Evolutionary conservation across 179 eudicot species (phyloP), one percentile per base, ranked within the genome.

Genomic region (Spergularia azorica): DNA sequence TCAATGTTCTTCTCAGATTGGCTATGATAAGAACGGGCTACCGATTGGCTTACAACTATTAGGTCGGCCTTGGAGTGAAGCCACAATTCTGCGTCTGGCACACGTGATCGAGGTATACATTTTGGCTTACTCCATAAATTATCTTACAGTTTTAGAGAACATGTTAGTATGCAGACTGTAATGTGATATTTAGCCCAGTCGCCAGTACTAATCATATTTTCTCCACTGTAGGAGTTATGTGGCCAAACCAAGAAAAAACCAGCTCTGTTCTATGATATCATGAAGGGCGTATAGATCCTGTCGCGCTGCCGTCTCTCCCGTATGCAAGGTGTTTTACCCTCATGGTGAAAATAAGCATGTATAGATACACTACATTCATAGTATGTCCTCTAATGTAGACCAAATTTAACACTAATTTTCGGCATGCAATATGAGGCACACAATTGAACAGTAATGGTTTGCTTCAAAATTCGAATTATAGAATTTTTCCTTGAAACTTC

Each of bases 1-100:
- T 38, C 56, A 5, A 14, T 15, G 16, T 60, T 46, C 0, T 41
- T 63, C 74, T 68, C 87, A 95, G 99, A 88, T 95, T 79, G 99
- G 99, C 20, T 95, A 91, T 62, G 98, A 95, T 79, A 87, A 95
- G 79, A 84, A 91, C 67, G 99, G 99, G 62, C 94, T 93, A 64
- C 99, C 98, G 7, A 95, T 95, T 46, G 99, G 99, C 74, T 80
- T 95, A 79, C 99, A 95, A 65, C 78, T 93, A 56, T 73, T 95
- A 56, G 99, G 99, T 20, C 94, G 93, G 1, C 98, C 99, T 46
- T 95, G 99, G 99, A 84, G 72, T 58, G 99, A 95, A 86, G 98
- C 99, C 67, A 77, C 99, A 43, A 80, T 95, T 65, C 77, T 93
- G 84, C 96, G 96, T 62, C 71, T 95, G 82, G 99, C 98, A 59